These are phyloP conservation scores for Parathielavia appendiculata DNA, from an alignment of 495 filamentous ascomycete genomes.

Conservation along the genomic window DNA sequence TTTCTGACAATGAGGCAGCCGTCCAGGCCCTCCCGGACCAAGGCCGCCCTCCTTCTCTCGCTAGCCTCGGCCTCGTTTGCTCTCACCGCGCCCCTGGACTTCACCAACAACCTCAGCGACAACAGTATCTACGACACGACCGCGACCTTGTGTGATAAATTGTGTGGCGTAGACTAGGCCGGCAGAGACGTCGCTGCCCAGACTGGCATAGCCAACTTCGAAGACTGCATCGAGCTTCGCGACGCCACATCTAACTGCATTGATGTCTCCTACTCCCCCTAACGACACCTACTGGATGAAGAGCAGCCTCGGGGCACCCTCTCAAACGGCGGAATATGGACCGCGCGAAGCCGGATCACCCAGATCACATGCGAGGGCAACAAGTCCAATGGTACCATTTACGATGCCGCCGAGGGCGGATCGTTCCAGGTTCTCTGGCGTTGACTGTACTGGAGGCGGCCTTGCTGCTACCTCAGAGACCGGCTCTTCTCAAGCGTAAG, in stretches of 20 bases:
- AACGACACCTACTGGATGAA: slow-evolving; percentile 3
- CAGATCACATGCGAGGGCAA: not conserved
- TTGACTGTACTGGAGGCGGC: slow-evolving; percentile 1
- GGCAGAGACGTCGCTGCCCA: not conserved
- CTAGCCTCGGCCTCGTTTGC: not conserved
- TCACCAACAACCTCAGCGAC: not conserved
- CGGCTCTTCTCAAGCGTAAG: not conserved
- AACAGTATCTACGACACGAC: not conserved
- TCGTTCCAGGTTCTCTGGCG: not conserved
- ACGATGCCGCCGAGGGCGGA: not conserved
- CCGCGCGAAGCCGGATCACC: not conserved
- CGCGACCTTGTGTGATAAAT: not conserved
- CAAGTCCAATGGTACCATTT: slow-evolving; percentile 1
- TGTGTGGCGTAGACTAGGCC: not conserved
- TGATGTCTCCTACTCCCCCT: slow-evolving; percentile 1
- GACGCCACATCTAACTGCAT: not conserved
- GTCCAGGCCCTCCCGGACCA: not conserved
- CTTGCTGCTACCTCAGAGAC: slow-evolving; percentile 2
- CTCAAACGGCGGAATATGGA: slow-evolving; percentile 6
- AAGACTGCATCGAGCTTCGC: not conserved
- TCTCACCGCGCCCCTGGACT: not conserved
- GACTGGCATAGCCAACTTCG: not conserved
- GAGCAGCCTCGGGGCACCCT: not conserved
- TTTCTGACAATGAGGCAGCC: not conserved
- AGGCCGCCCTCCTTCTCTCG: slow-evolving; percentile 1